Base-by-base conservation (phyloP, 805 yeast genomes). In the Isabelozyma gotoi region DNA sequence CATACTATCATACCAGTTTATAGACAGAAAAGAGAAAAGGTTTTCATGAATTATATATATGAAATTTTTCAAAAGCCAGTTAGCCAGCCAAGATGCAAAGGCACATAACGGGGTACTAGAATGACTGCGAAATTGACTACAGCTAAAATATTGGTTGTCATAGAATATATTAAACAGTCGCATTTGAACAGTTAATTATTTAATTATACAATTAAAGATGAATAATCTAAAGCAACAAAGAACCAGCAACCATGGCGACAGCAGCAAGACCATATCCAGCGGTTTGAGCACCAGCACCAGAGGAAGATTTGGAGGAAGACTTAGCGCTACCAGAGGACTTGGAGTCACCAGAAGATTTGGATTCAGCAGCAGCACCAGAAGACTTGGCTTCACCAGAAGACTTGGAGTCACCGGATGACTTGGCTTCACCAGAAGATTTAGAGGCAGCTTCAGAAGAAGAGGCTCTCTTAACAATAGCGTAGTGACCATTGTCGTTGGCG, bases 201-300 rank as follows among this genome's bases (percentile, higher is more conserved):
- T 2, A 32, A 17, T 16, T 12, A n/a, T 12, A 32, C 12, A 42
- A 12, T 38, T 24, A 37, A 38, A 15, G 24, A 36, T 15, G 31
- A 34, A 27, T n/a, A 16, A 7, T 27, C 40, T 53, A 56, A 45
- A 56, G 48, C 47, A 56, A 50, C 42, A 53, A 45, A 15, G 53
- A 44, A 41, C 60, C 62, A 31, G 45, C 52, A 33, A 46, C 43
- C 33, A 49, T 47, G 33, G 53, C 56, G 24, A 51, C 51, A 21
- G 47, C 49, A 16, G 53, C 55, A 18, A 51, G 14, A 21, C 58
- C 56, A 44, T 42, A 45, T 19, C 48, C 44, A 17, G 38, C 42
- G 14, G 36, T 5, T 4, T 36, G 17, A 12, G 27, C 4, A 65
- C 39, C 41, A 34, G 44, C 44, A 19, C 34, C 18, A 15, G 40